Conservation (phyloP, 768 basidiomycete species). For the Hydnomerulius pinastri region DNA sequence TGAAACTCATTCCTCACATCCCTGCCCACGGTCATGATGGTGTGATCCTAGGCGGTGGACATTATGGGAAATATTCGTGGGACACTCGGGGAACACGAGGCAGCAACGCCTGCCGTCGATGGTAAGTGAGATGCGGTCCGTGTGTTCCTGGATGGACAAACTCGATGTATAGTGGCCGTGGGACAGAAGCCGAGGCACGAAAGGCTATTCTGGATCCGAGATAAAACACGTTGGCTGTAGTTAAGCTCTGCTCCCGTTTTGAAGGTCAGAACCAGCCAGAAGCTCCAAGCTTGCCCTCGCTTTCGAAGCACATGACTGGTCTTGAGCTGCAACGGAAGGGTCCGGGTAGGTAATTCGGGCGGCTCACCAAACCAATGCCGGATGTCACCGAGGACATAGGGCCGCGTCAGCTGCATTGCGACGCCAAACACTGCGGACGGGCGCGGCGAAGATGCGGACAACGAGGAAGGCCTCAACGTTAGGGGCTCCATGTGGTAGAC, state of each 20-base stretch:
- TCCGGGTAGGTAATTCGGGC: neutral
- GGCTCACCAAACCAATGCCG: neutral
- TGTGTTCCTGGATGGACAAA: slow-evolving; percentile 4
- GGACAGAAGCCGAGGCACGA: slow-evolving; percentile 5
- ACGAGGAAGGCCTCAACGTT: neutral
- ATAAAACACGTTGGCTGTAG: neutral
- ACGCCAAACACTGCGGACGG: neutral
- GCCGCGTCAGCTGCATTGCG: neutral
- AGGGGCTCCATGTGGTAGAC: neutral
- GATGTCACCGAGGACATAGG: neutral
- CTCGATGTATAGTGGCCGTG: slow-evolving; percentile 7
- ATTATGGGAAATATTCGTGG: slow-evolving; percentile 17
- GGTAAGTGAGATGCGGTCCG: slow-evolving; percentile 13
- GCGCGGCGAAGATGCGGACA: neutral
- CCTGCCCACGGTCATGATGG: slow-evolving; percentile 13
- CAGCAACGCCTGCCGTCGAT: slow-evolving; percentile 10
- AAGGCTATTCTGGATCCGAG: slow-evolving; percentile 17
- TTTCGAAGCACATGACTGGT: neutral
- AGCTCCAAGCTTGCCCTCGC: neutral
- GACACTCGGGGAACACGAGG: slow-evolving; percentile 31
- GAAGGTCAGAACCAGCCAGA: slow-evolving; percentile 3
- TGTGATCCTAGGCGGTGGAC: slow-evolving; percentile 9
- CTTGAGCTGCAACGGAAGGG: neutral
- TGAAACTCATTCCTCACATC: slow-evolving; percentile 18
- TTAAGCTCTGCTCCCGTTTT: neutral